Evolutionary conservation across 1,284 basidiomycete genomes (phyloP).

Genomic region (Ustilago esculenta): DNA sequence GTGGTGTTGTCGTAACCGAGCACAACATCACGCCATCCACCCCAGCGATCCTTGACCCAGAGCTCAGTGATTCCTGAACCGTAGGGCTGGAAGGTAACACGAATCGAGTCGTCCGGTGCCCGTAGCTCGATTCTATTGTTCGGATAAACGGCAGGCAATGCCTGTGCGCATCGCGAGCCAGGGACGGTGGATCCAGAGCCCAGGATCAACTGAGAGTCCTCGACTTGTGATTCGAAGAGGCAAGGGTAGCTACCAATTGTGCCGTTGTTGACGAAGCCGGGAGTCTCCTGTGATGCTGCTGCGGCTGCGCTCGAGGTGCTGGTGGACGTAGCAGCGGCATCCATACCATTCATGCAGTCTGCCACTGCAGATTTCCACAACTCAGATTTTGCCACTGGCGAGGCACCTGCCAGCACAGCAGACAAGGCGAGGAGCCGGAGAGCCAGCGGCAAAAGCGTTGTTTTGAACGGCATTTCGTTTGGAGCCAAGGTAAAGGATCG

Average conservation of each 20-base stretch:
- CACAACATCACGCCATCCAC: conserved; percentile 52
- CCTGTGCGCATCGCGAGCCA: conserved; percentile 31
- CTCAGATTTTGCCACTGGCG: conserved; percentile 6
- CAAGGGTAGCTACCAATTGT: conserved; percentile 55
- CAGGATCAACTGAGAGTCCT: conserved; percentile 32
- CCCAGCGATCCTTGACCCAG: conserved; percentile 58
- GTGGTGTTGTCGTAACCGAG: conserved; percentile 64
- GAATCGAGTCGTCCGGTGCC: conserved; percentile 57
- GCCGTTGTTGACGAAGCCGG: conserved; percentile 59
- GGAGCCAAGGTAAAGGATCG: too few species aligned
- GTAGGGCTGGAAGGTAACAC: conserved; percentile 55
- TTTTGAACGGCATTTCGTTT: conserved; percentile 19
- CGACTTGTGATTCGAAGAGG: conserved; percentile 29
- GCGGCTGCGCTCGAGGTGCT: conserved; percentile 8
- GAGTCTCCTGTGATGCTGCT: conserved; percentile 29
- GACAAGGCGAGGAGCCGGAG: conserved; percentile 34
- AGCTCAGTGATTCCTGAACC: conserved; percentile 59
- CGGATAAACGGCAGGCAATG: conserved; percentile 51
- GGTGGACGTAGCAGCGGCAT: background rate
- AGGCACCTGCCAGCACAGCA: conserved; percentile 18
- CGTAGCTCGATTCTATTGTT: conserved; percentile 54
- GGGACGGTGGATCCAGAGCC: conserved; percentile 31
- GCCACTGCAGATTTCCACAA: conserved; percentile 3
- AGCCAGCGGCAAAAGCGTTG: conserved; percentile 23
- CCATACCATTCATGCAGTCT: conserved; percentile 8